A percentile compares a stretch with the other conserved stretches of the same genome.
Conservation (phyloP, 2,329 filamentous ascomycete species). For the Stromatinia cepivora region DNA sequence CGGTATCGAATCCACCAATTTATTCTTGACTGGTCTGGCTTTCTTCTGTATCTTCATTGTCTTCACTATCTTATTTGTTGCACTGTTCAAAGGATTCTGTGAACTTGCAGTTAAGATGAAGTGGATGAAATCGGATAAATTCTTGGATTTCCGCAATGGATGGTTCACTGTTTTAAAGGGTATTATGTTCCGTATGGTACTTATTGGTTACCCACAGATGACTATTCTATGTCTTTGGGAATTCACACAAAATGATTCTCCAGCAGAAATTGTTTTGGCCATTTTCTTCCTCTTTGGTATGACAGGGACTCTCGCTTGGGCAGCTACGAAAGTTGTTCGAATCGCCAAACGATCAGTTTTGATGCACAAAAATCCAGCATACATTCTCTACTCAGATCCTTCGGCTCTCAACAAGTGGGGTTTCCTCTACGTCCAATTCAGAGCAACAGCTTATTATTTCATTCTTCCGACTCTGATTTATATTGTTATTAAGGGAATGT, state of each 20-base stretch:
- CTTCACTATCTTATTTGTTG: slow-evolving; percentile 69
- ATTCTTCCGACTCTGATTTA: slow-evolving; percentile 79
- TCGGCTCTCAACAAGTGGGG: slow-evolving; percentile 95
- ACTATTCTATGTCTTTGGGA: slow-evolving; percentile 91
- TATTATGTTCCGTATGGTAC: slow-evolving; percentile 84
- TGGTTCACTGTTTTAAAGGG: slow-evolving; percentile 93
- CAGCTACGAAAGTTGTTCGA: slow-evolving; percentile 82
- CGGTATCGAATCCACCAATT: slow-evolving; percentile 83
- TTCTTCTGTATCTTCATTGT: slow-evolving; percentile 87
- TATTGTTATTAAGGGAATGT: slow-evolving; percentile 82
- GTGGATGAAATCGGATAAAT: slow-evolving; percentile 82
- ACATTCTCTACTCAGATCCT: slow-evolving; percentile 96
- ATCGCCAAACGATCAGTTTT: slow-evolving; percentile 84
- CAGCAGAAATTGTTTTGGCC: slow-evolving; percentile 81
- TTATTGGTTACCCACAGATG: slow-evolving; percentile 92
- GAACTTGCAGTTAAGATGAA: slow-evolving; percentile 73
- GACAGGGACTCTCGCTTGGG: slow-evolving; percentile 76
- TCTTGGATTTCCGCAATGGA: slow-evolving; percentile 89
- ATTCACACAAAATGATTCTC: slow-evolving; percentile 80
- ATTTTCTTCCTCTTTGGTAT: slow-evolving; percentile 87
- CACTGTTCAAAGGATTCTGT: slow-evolving; percentile 77
- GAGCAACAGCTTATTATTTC: slow-evolving; percentile 93
- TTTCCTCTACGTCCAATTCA: slow-evolving; percentile 95
- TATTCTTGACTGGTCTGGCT: slow-evolving; percentile 87
- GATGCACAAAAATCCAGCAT: slow-evolving; percentile 95